phyloP scores from a whole-genome alignment of 768 basidiomycete species.

The Fomitopsis pulvina region DNA sequence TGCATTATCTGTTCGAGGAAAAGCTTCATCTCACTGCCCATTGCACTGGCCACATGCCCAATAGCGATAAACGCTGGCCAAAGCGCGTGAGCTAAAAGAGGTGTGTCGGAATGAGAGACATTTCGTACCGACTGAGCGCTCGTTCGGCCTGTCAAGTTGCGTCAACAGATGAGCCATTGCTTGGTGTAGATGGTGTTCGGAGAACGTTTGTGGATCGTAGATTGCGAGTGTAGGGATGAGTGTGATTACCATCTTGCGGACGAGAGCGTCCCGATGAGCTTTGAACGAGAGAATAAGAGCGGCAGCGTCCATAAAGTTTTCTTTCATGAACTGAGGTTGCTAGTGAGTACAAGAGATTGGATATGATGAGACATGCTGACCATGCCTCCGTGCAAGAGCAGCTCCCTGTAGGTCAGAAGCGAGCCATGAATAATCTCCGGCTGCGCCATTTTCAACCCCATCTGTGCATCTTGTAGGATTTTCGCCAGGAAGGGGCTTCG shows the following conservation, averaged over 20 bases:
- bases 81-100: background rate
- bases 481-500: constrained; percentile 63
- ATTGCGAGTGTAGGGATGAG: constrained; percentile 92
- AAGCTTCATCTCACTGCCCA: constrained; percentile 91
- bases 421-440: constrained; percentile 93
- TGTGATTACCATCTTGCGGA: constrained; percentile 92
- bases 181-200: constrained; percentile 85
- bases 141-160: constrained; percentile 83
- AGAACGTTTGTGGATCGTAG: constrained; percentile 91
- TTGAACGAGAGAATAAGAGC: constrained; percentile 88
- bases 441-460: constrained; percentile 69
- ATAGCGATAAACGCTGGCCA: constrained; percentile 82
- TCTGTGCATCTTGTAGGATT: constrained; percentile 86
- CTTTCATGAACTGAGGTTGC: constrained; percentile 69
- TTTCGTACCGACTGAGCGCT: constrained; percentile 72
- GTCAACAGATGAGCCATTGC: constrained; percentile 89
- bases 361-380: constrained; percentile 37
- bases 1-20: constrained; percentile 90
- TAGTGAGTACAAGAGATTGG: background rate
- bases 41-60: constrained; percentile 88
- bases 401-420: constrained; percentile 83
- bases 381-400: constrained; percentile 91
- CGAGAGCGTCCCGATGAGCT: constrained; percentile 77
- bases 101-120: background rate
- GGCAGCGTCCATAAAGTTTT: constrained; percentile 79